Base-by-base conservation (phyloP, 2,329 filamentous ascomycete species). In the Trichothecium roseum region DNA sequence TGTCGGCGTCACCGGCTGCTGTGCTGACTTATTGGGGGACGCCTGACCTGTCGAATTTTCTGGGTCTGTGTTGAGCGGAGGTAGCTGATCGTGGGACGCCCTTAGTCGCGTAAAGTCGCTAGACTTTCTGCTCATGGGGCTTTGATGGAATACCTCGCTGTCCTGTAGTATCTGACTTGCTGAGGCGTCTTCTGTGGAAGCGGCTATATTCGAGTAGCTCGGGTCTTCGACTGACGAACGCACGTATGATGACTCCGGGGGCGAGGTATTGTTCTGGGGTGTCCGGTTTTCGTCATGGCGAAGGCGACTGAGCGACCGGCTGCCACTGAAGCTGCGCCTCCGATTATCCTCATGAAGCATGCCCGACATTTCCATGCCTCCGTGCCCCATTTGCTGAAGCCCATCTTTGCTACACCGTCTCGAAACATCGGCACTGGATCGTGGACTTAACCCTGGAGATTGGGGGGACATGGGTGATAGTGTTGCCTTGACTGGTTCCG, bases 121-220 rank as follows among this genome's bases (percentile, higher is more conserved):
- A 24, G 20, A 24, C 20, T 24, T 24, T 24, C 10, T 6, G 20
- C 20, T 24, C 20, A 24, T 10, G 20, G 85, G 86, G 18, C 78
- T 80, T 45, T 83, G 78, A 49, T 83, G 78, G 49, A 98, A 96
- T 8, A 95, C 82, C 46, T 91, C 85, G 46, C 87, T 95, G 24
- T 84, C 78, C 36, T 76, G 74, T 8, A 98, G 63, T 27, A 96
- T 95, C 56, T 94, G 87, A 53, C 89, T 96, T 3, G 84, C 89
- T 4, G 88, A 93, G 32, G 81, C 79, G 39, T 88, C 84, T 29
- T 88, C 82, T 1, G 76, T 78, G 4, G 82, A 84, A 4, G 78
- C 68, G 2, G 81, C 68, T 22, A 80, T 63, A 3, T 78, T 84
- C 1, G 83, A 88, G 37, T 82, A 57, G 49, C 79, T 85, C 1